phyloP scores from a whole-genome alignment of 305 asterid genomes.

The Fraxinus paxiana region DNA sequence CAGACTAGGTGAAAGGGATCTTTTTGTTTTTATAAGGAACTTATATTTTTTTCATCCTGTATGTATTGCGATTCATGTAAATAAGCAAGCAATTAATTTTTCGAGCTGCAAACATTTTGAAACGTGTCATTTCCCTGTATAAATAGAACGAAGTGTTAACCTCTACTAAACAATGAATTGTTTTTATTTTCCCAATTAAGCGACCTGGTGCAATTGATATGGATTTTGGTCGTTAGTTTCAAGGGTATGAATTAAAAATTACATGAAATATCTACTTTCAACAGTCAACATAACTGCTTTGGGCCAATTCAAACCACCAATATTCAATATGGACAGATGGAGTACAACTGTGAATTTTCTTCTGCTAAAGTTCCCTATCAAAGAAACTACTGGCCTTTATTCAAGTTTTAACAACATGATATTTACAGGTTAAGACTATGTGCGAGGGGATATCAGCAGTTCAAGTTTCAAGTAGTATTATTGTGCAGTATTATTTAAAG shows the following conservation, averaged over 20 bases:
- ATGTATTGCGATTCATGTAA: conserved; percentile 1
- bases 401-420: neutral
- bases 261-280: conserved; percentile 6
- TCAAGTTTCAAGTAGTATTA: neutral
- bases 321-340: conserved; percentile 1
- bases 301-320: neutral
- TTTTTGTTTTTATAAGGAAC: neutral
- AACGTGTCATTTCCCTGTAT: neutral
- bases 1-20: conserved; percentile 2
- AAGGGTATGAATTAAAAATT: neutral
- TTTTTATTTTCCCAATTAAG: neutral
- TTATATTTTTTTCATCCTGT: neutral
- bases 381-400: neutral
- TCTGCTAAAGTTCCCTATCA: neutral
- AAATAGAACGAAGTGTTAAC: neutral
- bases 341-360: neutral
- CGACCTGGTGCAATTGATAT: neutral
- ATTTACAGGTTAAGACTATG: neutral
- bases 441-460: neutral
- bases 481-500: neutral
- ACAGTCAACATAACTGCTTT: neutral
- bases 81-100: conserved; percentile 11
- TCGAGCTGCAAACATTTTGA: neutral
- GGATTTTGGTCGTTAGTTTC: neutral
- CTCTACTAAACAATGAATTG: conserved; percentile 5